Base-by-base conservation (phyloP, 108 stramenopile species). In the Cyclotella cryptica region DNA sequence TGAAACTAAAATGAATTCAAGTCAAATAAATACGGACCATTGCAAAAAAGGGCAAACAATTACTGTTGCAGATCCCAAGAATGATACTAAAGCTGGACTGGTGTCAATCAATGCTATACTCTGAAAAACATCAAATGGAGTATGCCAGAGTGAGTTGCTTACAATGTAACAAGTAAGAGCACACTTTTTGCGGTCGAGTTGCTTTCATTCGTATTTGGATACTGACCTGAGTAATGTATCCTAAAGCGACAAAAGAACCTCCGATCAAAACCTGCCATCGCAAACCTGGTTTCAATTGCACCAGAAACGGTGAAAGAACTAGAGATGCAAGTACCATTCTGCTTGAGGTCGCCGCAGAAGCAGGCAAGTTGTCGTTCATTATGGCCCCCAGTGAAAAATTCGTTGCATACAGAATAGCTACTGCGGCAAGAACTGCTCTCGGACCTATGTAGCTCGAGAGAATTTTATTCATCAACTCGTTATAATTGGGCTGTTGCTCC, bases 331-430 rank as follows among this genome's bases (percentile, higher is more conserved):
- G 30, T 1, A 86, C 60, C 68, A 86, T 74, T 19, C 85, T 64
- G 29, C 54, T 35, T 6, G 81, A 83, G 4, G 85, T 86, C 30
- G 78, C 80, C 22, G 81, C 80, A 1, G 61, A 57, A 6, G 85
- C 78, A 24, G 85, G 85, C 14, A 86, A 60, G 60, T 58, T 54
- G 42, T 86, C 81, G 45, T 81, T 81, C 85, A 86, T 86, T 3
- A 86, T 54, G 6, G 72, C 67, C 2, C 85, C 85, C 3, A 86
- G 54, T 6, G 85, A 66, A 49, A 86, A 86, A 46, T 86, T 86
- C 18, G 85, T 86, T 4, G 61, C 85, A 62, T 86, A 86, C 7
- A 86, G 71, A 11, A 86, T 68, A 14, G 80, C 69, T 17, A 73
- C 80, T 14, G 71, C 43, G 18, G 71, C 80, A 13, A 85, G 77